phyloP scores from a whole-genome alignment of 768 basidiomycete species.

The Leucocoprinus leucothites region DNA sequence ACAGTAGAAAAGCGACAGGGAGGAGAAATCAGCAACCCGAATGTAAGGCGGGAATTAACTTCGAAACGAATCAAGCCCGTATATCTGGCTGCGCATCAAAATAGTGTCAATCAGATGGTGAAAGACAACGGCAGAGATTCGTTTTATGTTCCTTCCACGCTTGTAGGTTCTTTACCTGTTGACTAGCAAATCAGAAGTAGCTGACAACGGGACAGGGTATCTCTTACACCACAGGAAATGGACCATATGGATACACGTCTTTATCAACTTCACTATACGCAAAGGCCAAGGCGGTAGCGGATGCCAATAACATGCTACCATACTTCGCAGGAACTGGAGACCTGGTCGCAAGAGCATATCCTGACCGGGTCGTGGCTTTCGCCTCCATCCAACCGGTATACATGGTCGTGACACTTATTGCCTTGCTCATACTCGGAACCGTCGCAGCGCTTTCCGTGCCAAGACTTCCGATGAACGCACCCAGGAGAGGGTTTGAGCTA shows the following conservation, averaged over 20 bases:
- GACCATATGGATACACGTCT: constrained; percentile 35
- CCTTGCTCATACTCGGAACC: constrained; percentile 27
- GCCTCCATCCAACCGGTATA: constrained; percentile 22
- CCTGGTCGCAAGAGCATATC: constrained; percentile 32
- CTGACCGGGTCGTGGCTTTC: constrained; percentile 25
- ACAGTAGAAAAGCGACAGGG: constrained; percentile 22
- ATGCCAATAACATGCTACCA: constrained; percentile 37
- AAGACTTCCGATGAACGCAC: constrained; percentile 19
- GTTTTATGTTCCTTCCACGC: constrained; percentile 39
- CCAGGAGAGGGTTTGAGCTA: constrained; percentile 24
- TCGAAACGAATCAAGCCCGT: constrained; percentile 24
- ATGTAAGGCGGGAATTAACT: constrained; percentile 23
- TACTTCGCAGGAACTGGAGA: constrained; percentile 38
- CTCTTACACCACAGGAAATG: constrained; percentile 34
- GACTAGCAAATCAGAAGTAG: background rate
- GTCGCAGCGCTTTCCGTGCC: constrained; percentile 26
- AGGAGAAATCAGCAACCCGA: constrained; percentile 16
- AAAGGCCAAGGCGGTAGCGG: constrained; percentile 31
- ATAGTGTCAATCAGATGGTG: constrained; percentile 34
- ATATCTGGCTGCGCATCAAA: constrained; percentile 31
- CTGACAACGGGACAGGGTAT: constrained; percentile 23
- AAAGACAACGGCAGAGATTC: constrained; percentile 39
- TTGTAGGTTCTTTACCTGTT: constrained; percentile 21
- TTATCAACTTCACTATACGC: constrained; percentile 30
- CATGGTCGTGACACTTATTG: constrained; percentile 21